Evolutionary conservation across 148 eudicot genomes (phyloP).

Genomic region (Vaccinium darrowii): DNA sequence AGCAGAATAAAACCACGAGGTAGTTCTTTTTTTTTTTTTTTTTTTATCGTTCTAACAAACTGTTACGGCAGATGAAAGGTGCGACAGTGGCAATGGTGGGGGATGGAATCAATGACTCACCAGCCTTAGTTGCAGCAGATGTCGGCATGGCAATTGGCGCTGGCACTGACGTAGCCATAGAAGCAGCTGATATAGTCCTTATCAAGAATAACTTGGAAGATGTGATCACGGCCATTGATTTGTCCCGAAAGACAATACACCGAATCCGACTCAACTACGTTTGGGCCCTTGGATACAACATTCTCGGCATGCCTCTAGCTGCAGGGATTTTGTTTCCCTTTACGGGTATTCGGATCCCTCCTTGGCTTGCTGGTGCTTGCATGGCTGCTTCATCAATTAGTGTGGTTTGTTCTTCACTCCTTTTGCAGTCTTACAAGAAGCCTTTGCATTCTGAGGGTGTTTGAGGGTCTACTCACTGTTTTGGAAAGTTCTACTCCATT

Average conservation of each 20-base stretch:
- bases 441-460: slow-evolving; percentile 40
- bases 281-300: slow-evolving; percentile 96
- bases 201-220: slow-evolving; percentile 90
- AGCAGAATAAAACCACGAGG: neutral
- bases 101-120: slow-evolving; percentile 96
- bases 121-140: slow-evolving; percentile 90
- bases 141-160: slow-evolving; percentile 99
- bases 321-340: slow-evolving; percentile 84
- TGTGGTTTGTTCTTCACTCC: slow-evolving; percentile 90
- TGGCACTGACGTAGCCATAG: slow-evolving; percentile 94
- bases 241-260: slow-evolving; percentile 77
- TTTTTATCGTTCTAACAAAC: neutral
- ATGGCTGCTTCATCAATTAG: slow-evolving; percentile 97
- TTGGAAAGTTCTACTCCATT: too few species aligned
- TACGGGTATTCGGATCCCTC: slow-evolving; percentile 83
- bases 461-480: too few species aligned
- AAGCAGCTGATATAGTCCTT: slow-evolving; percentile 93
- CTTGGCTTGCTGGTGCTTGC: slow-evolving; percentile 99
- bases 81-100: slow-evolving; percentile 90
- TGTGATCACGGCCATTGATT: slow-evolving; percentile 88
- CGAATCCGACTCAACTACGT: slow-evolving; percentile 85
- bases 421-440: slow-evolving; percentile 89
- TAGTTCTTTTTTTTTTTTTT: neutral
- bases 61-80: slow-evolving; percentile 61
- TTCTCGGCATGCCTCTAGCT: slow-evolving; percentile 90